A percentile compares a stretch with the other conserved stretches of the same genome.
These are phyloP conservation scores for Peronospora tabacina DNA, from an alignment of 352 stramenopile genomes.

Conservation along the genomic window DNA sequence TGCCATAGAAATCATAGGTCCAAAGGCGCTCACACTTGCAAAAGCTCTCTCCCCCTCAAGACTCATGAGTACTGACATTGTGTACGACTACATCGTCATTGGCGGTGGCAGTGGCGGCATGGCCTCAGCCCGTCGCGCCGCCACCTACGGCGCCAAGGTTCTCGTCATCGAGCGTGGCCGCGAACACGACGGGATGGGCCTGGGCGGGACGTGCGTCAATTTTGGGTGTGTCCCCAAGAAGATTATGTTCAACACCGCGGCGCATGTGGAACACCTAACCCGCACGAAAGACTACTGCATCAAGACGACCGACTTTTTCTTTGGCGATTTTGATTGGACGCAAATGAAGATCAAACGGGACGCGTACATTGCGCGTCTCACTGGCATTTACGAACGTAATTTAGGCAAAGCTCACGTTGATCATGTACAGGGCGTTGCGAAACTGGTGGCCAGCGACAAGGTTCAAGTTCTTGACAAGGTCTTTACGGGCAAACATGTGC, in stretches of 20 bases:
- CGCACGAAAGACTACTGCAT: slow-evolving; percentile 39
- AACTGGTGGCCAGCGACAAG: slow-evolving; percentile 75
- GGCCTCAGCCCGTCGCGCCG: slow-evolving; percentile 88
- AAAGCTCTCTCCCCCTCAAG: background rate
- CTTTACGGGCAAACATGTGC: slow-evolving; percentile 78
- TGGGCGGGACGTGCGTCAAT: slow-evolving; percentile 98
- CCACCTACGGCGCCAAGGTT: slow-evolving; percentile 39
- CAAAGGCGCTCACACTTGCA: too few relatives aligned
- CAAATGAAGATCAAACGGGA: slow-evolving; percentile 90
- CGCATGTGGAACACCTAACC: slow-evolving; percentile 70
- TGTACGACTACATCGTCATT: slow-evolving; percentile 89
- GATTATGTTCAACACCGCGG: slow-evolving; percentile 88
- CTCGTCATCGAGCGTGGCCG: slow-evolving; percentile 87
- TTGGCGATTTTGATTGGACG: slow-evolving; percentile 83
- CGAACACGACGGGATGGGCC: slow-evolving; percentile 43
- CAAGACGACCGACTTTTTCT: slow-evolving; percentile 39
- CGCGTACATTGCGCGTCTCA: slow-evolving; percentile 92
- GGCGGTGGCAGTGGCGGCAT: slow-evolving; percentile 89
- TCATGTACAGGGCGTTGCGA: slow-evolving; percentile 84
- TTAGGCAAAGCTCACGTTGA: slow-evolving; percentile 23
- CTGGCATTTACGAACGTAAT: slow-evolving; percentile 91
- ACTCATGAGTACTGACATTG: slow-evolving; percentile 5
- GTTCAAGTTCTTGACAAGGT: slow-evolving; percentile 33
- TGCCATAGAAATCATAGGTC: too few relatives aligned
- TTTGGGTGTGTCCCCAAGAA: slow-evolving; percentile 99